A percentile compares a stretch with the other conserved stretches of the same genome.
These are phyloP conservation scores for Rhodamnia argentea DNA, from an alignment of 345 rosid species.

Conservation along the genomic window DNA sequence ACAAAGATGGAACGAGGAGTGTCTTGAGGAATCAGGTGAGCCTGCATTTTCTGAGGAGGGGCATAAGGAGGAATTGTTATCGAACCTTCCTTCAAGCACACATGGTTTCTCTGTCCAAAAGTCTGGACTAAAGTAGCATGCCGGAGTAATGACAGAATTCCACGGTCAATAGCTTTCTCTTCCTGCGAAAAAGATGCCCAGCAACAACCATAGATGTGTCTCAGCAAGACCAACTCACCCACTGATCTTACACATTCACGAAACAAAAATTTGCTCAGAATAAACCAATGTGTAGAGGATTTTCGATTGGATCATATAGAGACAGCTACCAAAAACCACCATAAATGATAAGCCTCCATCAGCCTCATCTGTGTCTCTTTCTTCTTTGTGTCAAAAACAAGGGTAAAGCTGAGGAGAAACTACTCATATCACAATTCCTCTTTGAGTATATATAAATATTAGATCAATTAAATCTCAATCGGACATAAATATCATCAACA, in stretches of 20 bases:
- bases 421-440: background rate
- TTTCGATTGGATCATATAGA: background rate
- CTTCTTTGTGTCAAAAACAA: background rate
- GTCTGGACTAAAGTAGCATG: constrained; percentile 93
- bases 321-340: background rate
- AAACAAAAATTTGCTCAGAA: background rate
- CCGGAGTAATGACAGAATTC: constrained; percentile 69
- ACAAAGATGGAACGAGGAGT: constrained; percentile 88
- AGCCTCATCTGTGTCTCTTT: background rate
- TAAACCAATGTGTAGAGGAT: background rate
- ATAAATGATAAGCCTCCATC: background rate
- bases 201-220: background rate
- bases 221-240: background rate
- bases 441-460: background rate
- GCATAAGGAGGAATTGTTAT: constrained; percentile 96
- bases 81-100: constrained; percentile 82
- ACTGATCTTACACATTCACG: background rate
- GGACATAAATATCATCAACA: background rate
- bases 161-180: constrained; percentile 87
- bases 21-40: constrained; percentile 65
- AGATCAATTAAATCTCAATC: background rate
- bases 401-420: background rate
- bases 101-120: constrained; percentile 91
- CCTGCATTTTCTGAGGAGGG: constrained; percentile 90
- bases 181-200: constrained; percentile 27